phyloP scores from a whole-genome alignment of 208 protist genomes.

The Borovskyia barvae region DNA sequence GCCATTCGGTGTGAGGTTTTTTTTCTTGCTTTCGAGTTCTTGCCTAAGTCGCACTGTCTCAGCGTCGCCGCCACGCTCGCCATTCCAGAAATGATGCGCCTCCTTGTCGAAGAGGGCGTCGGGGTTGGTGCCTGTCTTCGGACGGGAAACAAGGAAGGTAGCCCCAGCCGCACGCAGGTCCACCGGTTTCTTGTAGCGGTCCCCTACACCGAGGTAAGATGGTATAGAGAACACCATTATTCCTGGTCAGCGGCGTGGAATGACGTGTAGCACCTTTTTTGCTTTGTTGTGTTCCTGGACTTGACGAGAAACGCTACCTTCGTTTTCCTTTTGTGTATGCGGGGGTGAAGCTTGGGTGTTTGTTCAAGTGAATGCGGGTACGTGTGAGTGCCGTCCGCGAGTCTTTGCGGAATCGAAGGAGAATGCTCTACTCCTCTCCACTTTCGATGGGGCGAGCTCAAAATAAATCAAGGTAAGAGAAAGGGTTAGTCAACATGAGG shows the following conservation, averaged over 20 bases:
- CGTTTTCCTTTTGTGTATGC: too few species aligned
- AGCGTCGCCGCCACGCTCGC: conserved; percentile 70
- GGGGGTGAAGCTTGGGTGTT: too few species aligned
- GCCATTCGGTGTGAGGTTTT: conserved; percentile 75
- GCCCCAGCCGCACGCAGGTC: conserved; percentile 65
- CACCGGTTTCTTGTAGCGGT: conserved; percentile 60
- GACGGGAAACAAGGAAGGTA: conserved; percentile 61
- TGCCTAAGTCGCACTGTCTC: conserved; percentile 56
- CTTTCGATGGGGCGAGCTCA: neutral
- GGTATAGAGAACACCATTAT: conserved; percentile 90
- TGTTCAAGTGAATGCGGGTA: too few species aligned
- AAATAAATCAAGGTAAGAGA: neutral
- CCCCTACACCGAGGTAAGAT: conserved; percentile 75
- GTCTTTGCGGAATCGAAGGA: too few species aligned
- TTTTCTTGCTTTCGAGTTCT: conserved; percentile 55
- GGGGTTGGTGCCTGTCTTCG: conserved; percentile 77
- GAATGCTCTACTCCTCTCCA: too few species aligned
- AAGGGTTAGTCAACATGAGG: neutral
- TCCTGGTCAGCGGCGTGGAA: neutral
- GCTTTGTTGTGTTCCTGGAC: too few species aligned
- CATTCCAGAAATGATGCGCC: conserved; percentile 83
- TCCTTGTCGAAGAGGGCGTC: conserved; percentile 86
- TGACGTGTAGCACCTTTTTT: too few species aligned
- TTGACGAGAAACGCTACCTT: neutral
- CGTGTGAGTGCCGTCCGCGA: too few species aligned